phyloP scores from a whole-genome alignment of 768 basidiomycete species.

The Coprinopsis cinerea region DNA sequence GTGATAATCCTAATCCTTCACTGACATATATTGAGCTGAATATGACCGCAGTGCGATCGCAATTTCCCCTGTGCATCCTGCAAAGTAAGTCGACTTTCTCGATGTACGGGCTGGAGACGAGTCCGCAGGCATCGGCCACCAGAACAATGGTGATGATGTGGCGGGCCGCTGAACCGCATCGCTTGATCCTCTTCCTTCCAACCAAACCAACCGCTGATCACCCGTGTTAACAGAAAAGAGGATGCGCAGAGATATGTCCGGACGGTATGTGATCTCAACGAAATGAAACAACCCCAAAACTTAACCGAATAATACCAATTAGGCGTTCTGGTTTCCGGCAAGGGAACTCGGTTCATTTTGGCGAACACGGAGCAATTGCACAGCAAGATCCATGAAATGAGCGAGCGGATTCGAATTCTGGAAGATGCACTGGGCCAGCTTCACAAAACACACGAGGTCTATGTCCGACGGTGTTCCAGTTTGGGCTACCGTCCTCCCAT shows the following conservation, averaged over 20 bases:
- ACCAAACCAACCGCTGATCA: slow-evolving; percentile 3
- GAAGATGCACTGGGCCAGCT: slow-evolving; percentile 44
- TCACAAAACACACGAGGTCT: slow-evolving; percentile 6
- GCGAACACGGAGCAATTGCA: slow-evolving; percentile 65
- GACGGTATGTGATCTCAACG: slow-evolving; percentile 33
- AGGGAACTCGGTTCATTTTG: slow-evolving; percentile 62
- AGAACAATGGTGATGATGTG: too few species aligned
- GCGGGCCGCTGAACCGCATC: too few species aligned
- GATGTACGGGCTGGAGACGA: too few species aligned
- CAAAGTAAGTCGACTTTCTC: slow-evolving; percentile 22
- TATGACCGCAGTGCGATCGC: slow-evolving; percentile 39
- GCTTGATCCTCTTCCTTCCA: not conserved
- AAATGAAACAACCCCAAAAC: not conserved
- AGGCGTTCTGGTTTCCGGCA: slow-evolving; percentile 63
- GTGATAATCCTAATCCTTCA: slow-evolving; percentile 13
- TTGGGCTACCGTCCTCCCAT: slow-evolving; percentile 14
- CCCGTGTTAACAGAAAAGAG: slow-evolving; percentile 47
- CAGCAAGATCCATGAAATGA: slow-evolving; percentile 60
- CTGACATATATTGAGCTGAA: slow-evolving; percentile 12
- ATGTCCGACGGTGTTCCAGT: slow-evolving; percentile 6
- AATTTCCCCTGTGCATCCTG: slow-evolving; percentile 45
- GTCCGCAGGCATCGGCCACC: too few species aligned
- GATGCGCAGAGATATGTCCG: slow-evolving; percentile 62
- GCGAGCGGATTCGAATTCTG: slow-evolving; percentile 55
- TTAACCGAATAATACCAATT: slow-evolving; percentile 1